Evolutionary conservation across 1,284 basidiomycete species (phyloP), one percentile per base, ranked within the genome.

Genomic region (Irpex rosettiformis): DNA sequence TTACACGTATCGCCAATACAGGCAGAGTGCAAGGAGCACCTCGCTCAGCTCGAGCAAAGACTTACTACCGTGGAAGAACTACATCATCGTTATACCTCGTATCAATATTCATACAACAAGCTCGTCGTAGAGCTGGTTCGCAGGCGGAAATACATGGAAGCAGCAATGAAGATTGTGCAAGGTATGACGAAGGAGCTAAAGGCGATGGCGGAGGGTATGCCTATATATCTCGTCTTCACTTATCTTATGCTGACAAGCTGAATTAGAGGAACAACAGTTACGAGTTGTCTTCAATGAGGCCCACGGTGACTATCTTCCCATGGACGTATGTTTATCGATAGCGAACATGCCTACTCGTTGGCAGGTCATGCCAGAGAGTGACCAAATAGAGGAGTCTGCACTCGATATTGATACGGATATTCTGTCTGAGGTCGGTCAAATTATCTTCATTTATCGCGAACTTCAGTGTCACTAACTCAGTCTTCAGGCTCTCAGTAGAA

Each of bases 251-350:
- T 60, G 8, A 51, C 59, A 57, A 37, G 21, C 45, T 61, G 54
- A n/a, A 54, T 18, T 69, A 93, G 90, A 90, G 73, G 91, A 93
- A 69, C 78, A 78, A 21, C 75, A 77, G 57, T 69, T 81, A 8
- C 79, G 91, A 47, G 78, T 80, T 52, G 78, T 78, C n/a, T 93
- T 93, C 71, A 88, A 89, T 62, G 75, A 75, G 1, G 82, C 85
- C 56, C 83, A 92, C 57, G 89, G 89, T 0, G 78, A 78, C 16
- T 82, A 88, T 67, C 78, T 93, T 1, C 90, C 91, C 0, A 80
- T 84, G 61, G 90, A 93, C 66, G 78, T 93, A 42, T 92, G 89
- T 68, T 72, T 90, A 7, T 88, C 80, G 60, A 83, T 91, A 54
- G 82, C 82, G 62, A 88, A 91, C 66, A 71, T 79, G 16, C 91